Conservation (phyloP, 116 monocot genomes). For the Iris pallida region DNA sequence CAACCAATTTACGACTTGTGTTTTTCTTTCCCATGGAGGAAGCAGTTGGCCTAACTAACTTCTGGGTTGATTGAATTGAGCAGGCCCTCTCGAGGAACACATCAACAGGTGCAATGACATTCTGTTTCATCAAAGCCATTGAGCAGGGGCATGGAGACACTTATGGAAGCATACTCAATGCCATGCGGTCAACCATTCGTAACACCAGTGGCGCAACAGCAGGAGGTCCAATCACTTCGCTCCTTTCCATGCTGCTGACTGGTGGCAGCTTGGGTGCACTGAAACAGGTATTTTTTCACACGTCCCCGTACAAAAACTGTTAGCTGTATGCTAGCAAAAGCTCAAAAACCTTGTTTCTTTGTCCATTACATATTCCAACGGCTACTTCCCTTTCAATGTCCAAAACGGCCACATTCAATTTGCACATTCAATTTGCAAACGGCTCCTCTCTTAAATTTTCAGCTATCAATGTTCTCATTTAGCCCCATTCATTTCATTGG, state of each 20-base stretch:
- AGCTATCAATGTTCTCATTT: too few species aligned
- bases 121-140: constrained; percentile 81
- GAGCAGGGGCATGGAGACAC: constrained; percentile 59
- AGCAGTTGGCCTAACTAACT: neutral
- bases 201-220: constrained; percentile 25
- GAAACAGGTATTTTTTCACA: constrained; percentile 42
- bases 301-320: too few species aligned
- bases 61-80: constrained; percentile 7
- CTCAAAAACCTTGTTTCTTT: too few species aligned
- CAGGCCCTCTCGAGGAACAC: constrained; percentile 74
- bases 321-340: too few species aligned
- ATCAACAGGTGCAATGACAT: constrained; percentile 90
- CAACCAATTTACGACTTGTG: too few species aligned
- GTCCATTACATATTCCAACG: too few species aligned
- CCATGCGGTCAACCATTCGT: constrained; percentile 67
- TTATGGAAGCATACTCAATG: constrained; percentile 76
- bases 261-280: constrained; percentile 48
- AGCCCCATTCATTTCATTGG: too few species aligned
- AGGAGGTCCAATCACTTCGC: constrained; percentile 42
- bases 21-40: neutral
- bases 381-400: too few species aligned
- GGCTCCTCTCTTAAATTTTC: too few species aligned
- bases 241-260: constrained; percentile 53
- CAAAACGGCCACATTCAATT: too few species aligned
- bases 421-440: too few species aligned